Evolutionary conservation across 306 rosid genomes (phyloP).

Genomic region (Benincasa hispida): DNA sequence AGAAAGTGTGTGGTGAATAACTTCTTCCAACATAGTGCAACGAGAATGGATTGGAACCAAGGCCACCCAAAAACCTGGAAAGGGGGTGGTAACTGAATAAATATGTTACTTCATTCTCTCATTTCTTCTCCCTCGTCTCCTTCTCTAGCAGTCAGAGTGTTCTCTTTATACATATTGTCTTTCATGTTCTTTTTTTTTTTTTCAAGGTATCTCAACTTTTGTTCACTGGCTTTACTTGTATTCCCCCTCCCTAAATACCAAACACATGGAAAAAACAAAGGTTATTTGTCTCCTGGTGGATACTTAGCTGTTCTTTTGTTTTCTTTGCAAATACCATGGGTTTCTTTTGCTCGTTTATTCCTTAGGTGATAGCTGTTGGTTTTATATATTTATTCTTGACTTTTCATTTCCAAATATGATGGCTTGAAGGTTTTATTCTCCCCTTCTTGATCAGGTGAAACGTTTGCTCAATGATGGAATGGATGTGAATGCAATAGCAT

Average conservation of each 20-base stretch:
- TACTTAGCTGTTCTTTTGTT: neutral
- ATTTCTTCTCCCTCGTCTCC: neutral
- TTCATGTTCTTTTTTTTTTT: neutral
- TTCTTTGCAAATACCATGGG: neutral
- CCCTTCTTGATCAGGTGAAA: conserved; percentile 42
- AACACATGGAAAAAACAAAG: neutral
- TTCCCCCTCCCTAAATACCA: neutral
- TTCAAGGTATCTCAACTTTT: neutral
- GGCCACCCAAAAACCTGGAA: no score
- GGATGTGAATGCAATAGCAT: conserved; percentile 74
- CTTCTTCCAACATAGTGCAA: neutral
- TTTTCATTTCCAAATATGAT: neutral
- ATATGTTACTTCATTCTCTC: neutral
- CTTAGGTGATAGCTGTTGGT: neutral
- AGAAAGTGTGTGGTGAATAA: no score
- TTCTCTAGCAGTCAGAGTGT: neutral
- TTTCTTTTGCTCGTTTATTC: neutral
- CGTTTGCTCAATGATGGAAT: conserved; percentile 74
- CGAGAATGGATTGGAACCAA: no score
- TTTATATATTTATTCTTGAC: neutral
- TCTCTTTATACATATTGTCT: neutral
- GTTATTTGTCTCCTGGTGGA: neutral
- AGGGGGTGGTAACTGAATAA: neutral
- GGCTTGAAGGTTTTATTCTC: neutral
- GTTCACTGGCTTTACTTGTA: neutral